Evolutionary conservation across 495 filamentous ascomycete species (phyloP), one percentile per base, ranked within the genome.

Genomic region (Immersiella caudata): DNA sequence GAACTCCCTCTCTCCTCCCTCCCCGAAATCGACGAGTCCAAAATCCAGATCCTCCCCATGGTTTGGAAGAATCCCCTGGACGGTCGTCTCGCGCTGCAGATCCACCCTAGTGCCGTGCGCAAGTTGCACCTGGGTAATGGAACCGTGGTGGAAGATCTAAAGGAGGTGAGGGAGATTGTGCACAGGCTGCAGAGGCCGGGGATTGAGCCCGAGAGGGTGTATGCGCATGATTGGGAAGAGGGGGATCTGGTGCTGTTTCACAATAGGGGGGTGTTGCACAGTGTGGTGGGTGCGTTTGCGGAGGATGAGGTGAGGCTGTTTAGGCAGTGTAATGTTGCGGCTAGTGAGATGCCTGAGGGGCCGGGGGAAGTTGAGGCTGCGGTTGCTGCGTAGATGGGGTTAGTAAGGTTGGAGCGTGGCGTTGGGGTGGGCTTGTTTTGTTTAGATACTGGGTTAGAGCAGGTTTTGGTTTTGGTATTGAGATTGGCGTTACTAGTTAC

Each of bases 181-280:
- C 86, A 91, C 67, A 79, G 84, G 16, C 69, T 92, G 50, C 90
- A 92, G 75, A 81, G 90, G n/a, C 89, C 90, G 0, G 90, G 83
- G 0, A 92, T 92, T 66, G 85, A 82, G 21, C 89, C 90, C 1
- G 74, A 82, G 64, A 83, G 82, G 68, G 90, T 91, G 35, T 92
- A 91, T 75, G 76, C 88, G 12, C 88, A 92, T 75, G 90, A 92
- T 68, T 92, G 90, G 90, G 82, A 87, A 68, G 87, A 90, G 70
- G 89, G 90, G 8, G 89, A 91, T 69, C 76, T 91, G 61, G 90
- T 91, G 4, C 75, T 92, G 35, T 92, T 92, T 74, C 87, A 92
- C 70, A 92, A 92, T 72, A 85, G 88, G 11, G 90, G 89, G 0
- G 83, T 91, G 22, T 68, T 92, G 60, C 90, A 93, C 75, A 86